Evolutionary conservation across 2,329 filamentous ascomycete species (phyloP).

Genomic region (Calcarisporium arbuscula): DNA sequence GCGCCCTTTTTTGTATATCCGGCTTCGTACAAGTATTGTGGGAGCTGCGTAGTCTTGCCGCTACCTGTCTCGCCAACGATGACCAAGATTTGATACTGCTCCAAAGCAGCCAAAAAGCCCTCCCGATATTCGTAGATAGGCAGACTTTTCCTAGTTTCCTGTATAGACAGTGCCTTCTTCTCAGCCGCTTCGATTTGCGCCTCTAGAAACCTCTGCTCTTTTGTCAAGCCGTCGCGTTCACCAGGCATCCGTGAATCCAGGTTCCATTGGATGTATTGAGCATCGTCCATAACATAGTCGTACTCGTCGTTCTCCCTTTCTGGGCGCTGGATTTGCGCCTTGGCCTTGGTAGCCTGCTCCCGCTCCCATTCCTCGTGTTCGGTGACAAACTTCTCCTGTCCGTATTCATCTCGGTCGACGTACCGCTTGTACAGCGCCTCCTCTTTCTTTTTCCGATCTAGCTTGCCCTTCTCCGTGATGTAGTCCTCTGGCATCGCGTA

Average conservation of each 20-base stretch:
- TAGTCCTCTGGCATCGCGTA: slow-evolving; percentile 94
- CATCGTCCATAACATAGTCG: slow-evolving; percentile 86
- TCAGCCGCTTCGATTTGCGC: slow-evolving; percentile 84
- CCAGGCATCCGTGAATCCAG: slow-evolving; percentile 67
- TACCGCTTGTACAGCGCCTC: slow-evolving; percentile 87
- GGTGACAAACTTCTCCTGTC: slow-evolving; percentile 82
- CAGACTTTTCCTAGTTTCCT: slow-evolving; percentile 83
- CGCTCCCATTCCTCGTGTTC: slow-evolving; percentile 96
- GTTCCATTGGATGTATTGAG: slow-evolving; percentile 80
- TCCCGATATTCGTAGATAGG: slow-evolving; percentile 87
- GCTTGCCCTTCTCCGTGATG: slow-evolving; percentile 86
- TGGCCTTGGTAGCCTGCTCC: slow-evolving; percentile 82
- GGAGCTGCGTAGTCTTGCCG: slow-evolving; percentile 92
- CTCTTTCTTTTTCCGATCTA: slow-evolving; percentile 80
- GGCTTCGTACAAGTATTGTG: slow-evolving; percentile 88
- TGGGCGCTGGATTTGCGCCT: slow-evolving; percentile 70
- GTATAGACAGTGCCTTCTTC: slow-evolving; percentile 78
- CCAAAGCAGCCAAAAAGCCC: slow-evolving; percentile 79
- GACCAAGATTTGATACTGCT: slow-evolving; percentile 79
- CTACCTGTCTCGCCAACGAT: slow-evolving; percentile 92
- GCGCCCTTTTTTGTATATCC: slow-evolving; percentile 78
- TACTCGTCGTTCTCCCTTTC: slow-evolving; percentile 80
- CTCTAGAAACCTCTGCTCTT: slow-evolving; percentile 72
- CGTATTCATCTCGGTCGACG: slow-evolving; percentile 79
- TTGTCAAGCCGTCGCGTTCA: slow-evolving; percentile 63